A percentile compares a stretch with the other conserved stretches of the same genome.
These are phyloP conservation scores for Scheffersomyces ergatensis DNA, from an alignment of 805 yeast species.

Conservation along the genomic window DNA sequence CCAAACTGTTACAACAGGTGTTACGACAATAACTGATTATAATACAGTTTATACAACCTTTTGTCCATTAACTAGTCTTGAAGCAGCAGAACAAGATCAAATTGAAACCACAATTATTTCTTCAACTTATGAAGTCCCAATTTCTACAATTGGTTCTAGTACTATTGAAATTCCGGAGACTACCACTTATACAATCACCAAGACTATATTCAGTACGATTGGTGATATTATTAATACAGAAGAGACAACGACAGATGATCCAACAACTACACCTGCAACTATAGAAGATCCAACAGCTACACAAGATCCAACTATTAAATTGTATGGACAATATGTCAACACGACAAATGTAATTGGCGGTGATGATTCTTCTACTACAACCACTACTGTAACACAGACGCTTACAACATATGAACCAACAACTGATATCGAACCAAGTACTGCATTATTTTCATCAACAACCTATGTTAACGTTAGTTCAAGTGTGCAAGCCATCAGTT, in stretches of 20 bases:
- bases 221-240: neutral
- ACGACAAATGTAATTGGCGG: neutral
- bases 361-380: neutral
- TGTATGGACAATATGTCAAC: neutral
- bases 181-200: neutral
- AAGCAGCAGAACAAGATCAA: neutral
- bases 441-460: too few species aligned
- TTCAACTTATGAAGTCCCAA: neutral
- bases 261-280: too few species aligned
- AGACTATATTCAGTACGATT: neutral
- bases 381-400: neutral
- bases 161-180: neutral
- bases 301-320: neutral
- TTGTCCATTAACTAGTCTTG: conserved; percentile 12
- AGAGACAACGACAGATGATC: neutral
- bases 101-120: neutral
- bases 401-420: neutral
- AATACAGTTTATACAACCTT: conserved; percentile 19
- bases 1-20: conserved; percentile 21
- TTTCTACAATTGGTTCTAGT: neutral
- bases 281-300: neutral
- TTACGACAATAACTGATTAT: conserved; percentile 17
- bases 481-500: too few species aligned
- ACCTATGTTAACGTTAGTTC: too few species aligned
- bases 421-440: neutral